phyloP scores from a whole-genome alignment of 106 monocot species.

The Chionographis japonica region DNA sequence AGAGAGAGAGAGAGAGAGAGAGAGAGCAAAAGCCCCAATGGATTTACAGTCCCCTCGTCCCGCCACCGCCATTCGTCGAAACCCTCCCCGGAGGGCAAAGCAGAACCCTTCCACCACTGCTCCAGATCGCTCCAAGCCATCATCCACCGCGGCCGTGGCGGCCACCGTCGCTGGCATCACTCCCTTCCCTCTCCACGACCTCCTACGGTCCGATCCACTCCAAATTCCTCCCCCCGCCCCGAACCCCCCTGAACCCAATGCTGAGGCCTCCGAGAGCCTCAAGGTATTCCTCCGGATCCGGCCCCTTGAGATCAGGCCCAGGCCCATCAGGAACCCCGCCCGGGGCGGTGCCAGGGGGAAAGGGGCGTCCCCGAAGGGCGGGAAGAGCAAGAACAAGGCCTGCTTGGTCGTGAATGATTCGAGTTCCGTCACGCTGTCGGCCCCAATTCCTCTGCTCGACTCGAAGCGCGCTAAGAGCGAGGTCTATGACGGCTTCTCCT shows the following conservation, averaged over 20 bases:
- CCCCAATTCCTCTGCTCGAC: slow-evolving; percentile 42
- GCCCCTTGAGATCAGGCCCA: slow-evolving; percentile 26
- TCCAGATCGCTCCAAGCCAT: slow-evolving; percentile 4
- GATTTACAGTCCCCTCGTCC: slow-evolving; percentile 11
- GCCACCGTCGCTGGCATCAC: slow-evolving; percentile 8
- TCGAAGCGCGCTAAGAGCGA: slow-evolving; percentile 57
- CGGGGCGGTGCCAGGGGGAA: background rate
- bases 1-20: no score
- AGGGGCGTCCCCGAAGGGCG: slow-evolving; percentile 3
- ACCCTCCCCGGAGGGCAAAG: slow-evolving; percentile 51
- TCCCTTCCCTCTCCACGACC: slow-evolving; percentile 33
- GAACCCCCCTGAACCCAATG: background rate
- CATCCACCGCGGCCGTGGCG: background rate
- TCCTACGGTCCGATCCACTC: slow-evolving; percentile 11
- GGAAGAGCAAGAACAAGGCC: background rate
- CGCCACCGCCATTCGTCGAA: slow-evolving; percentile 48
- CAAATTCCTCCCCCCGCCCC: slow-evolving; percentile 1
- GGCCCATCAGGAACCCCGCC: background rate
- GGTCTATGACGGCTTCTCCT: slow-evolving; percentile 76
- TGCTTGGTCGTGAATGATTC: slow-evolving; percentile 52
- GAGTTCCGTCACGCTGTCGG: slow-evolving; percentile 53
- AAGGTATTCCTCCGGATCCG: slow-evolving; percentile 82
- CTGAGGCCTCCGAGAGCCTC: slow-evolving; percentile 33
- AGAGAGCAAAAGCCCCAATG: no score
- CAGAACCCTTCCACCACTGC: slow-evolving; percentile 9